Evolutionary conservation across 2,329 filamentous ascomycete species (phyloP).

Genomic region (Dactylellina haptotyla): DNA sequence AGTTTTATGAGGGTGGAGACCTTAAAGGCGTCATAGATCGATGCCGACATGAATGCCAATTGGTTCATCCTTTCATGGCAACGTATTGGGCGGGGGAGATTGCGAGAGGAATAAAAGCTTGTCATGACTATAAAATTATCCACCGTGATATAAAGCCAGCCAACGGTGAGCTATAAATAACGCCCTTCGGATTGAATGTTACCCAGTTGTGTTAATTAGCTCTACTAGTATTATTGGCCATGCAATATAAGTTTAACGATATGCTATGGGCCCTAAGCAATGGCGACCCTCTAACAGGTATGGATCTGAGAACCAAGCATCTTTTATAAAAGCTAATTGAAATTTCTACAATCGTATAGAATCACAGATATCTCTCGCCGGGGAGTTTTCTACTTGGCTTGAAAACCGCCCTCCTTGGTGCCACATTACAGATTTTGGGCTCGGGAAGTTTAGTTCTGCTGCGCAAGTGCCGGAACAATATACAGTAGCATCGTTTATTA

Average conservation of each 20-base stretch:
- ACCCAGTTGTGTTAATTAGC: background rate
- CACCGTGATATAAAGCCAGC: slow-evolving; percentile 37
- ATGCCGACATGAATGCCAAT: slow-evolving; percentile 1
- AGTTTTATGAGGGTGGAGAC: slow-evolving; percentile 34
- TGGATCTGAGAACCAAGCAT: too few species aligned
- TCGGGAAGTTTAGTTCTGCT: slow-evolving; percentile 24
- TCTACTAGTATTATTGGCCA: slow-evolving; percentile 15
- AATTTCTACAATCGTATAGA: background rate
- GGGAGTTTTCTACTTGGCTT: slow-evolving; percentile 19
- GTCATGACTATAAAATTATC: slow-evolving; percentile 37
- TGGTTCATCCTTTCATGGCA: slow-evolving; percentile 35
- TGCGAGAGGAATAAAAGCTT: slow-evolving; percentile 40
- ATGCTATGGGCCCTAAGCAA: slow-evolving; percentile 21
- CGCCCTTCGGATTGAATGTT: background rate
- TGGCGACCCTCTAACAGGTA: background rate
- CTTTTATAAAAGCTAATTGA: background rate
- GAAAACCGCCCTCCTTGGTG: slow-evolving; percentile 24
- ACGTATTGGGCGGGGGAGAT: slow-evolving; percentile 40
- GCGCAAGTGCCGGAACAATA: background rate
- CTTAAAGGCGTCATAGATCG: slow-evolving; percentile 18
- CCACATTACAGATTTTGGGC: slow-evolving; percentile 40
- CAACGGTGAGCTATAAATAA: slow-evolving; percentile 27
- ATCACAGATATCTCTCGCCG: background rate
- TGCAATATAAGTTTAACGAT: slow-evolving; percentile 22
- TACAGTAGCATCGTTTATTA: background rate